A percentile compares a stretch with the other conserved stretches of the same genome.
phyloP scores from a whole-genome alignment of 306 rosid genomes.

The Luffa acutangula region DNA sequence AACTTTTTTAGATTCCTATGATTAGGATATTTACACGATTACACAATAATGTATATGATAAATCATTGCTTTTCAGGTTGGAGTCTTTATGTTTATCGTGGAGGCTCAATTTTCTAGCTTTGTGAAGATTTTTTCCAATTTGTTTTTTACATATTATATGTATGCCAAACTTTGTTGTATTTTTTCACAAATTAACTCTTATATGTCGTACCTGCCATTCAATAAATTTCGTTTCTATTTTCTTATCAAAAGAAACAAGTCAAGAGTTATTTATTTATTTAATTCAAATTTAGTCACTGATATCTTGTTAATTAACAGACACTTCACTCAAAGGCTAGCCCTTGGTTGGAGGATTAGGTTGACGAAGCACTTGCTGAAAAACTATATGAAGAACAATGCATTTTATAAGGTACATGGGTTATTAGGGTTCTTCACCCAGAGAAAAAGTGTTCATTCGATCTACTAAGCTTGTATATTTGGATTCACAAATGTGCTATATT shows the following conservation, averaged over 20 bases:
- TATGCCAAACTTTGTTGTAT: neutral
- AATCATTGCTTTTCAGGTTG: neutral
- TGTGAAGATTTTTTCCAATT: neutral
- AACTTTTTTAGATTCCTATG: neutral
- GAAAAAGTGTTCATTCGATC: neutral
- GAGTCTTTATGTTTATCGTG: neutral
- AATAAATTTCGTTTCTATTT: neutral
- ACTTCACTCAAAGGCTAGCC: constrained; percentile 81
- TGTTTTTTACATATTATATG: neutral
- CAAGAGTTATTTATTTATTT: neutral
- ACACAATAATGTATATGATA: neutral
- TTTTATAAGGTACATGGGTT: constrained; percentile 70
- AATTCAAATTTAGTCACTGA: neutral
- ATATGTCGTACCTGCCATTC: neutral
- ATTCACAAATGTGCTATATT: neutral
- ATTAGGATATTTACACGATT: neutral
- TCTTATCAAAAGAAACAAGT: neutral
- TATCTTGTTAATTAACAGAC: constrained; percentile 38
- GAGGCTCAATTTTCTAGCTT: neutral
- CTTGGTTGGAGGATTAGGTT: constrained; percentile 96
- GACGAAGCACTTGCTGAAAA: constrained; percentile 79
- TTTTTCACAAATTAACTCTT: neutral
- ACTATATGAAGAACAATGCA: constrained; percentile 79
- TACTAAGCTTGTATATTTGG: neutral
- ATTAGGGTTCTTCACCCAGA: neutral